A percentile compares a stretch with the other conserved stretches of the same genome.
Evolutionary conservation across 139 green algal genomes (phyloP).

Genomic region (Volvox reticuliferus): DNA sequence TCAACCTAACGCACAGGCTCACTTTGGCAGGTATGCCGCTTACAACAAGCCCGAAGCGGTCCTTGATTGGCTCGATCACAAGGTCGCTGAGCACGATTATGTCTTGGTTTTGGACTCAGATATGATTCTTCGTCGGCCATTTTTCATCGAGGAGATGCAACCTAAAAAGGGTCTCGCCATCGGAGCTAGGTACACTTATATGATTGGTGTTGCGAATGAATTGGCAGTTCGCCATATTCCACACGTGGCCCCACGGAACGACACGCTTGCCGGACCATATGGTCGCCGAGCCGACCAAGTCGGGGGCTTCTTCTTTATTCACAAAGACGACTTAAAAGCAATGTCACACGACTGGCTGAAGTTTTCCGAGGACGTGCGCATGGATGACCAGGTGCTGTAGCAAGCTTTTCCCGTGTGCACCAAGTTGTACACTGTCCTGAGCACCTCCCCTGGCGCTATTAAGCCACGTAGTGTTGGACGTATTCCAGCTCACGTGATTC

Average conservation of each 20-base stretch:
- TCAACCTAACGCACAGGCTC: neutral
- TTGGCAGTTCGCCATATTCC: conserved; percentile 75
- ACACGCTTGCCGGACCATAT: conserved; percentile 70
- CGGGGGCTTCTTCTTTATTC: conserved; percentile 89
- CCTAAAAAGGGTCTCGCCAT: conserved; percentile 56
- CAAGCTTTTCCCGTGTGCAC: neutral
- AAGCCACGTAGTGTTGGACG: neutral
- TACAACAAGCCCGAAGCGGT: conserved; percentile 90
- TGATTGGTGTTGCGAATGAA: conserved; percentile 77
- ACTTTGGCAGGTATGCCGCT: conserved; percentile 47
- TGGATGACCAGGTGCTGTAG: conserved; percentile 56
- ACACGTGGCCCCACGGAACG: conserved; percentile 66
- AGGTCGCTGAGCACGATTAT: conserved; percentile 67
- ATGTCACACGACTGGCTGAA: conserved; percentile 86
- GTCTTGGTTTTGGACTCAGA: conserved; percentile 72
- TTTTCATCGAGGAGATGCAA: conserved; percentile 61
- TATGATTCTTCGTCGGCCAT: conserved; percentile 71
- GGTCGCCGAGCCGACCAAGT: conserved; percentile 65
- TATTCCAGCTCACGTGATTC: neutral
- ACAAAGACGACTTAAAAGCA: conserved; percentile 79
- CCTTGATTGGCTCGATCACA: conserved; percentile 80
- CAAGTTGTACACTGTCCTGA: too few relatives aligned
- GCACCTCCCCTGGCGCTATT: too few relatives aligned
- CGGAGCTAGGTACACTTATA: conserved; percentile 58
- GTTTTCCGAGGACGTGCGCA: conserved; percentile 77